Evolutionary conservation across 2,329 filamentous ascomycete genomes (phyloP).

Genomic region (Lasiodiplodia theobromae): DNA sequence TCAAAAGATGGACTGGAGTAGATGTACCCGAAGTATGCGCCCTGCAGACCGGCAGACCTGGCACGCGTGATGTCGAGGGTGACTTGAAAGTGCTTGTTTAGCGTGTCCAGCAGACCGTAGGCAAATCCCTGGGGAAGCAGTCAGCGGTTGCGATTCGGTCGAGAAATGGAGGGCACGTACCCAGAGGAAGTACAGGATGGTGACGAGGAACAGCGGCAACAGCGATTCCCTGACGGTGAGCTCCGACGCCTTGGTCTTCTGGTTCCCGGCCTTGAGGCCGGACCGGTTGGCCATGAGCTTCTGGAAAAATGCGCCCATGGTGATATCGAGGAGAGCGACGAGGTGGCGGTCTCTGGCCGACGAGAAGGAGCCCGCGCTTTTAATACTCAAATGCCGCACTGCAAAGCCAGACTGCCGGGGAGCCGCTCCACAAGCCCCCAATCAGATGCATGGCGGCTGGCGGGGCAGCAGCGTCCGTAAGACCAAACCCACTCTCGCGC

Average conservation of each 20-base stretch:
- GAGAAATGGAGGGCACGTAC: conserved; percentile 52
- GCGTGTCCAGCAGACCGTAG: conserved; percentile 64
- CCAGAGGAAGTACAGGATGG: conserved; percentile 71
- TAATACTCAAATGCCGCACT: conserved; percentile 6
- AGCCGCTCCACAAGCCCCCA: not conserved
- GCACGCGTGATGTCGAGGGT: conserved; percentile 53
- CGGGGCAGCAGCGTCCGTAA: not conserved
- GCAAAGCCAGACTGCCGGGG: not conserved
- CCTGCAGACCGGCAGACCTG: conserved; percentile 56
- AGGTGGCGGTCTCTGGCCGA: not conserved
- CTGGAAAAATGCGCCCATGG: conserved; percentile 21
- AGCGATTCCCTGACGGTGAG: conserved; percentile 72
- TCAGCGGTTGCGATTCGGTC: not conserved
- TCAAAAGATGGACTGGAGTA: not conserved
- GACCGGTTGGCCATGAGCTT: conserved; percentile 25
- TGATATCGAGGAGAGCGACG: not conserved
- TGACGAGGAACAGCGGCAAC: conserved; percentile 71
- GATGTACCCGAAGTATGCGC: conserved; percentile 55
- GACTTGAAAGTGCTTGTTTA: conserved; percentile 58
- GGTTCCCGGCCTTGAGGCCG: conserved; percentile 36
- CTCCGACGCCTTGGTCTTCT: conserved; percentile 63
- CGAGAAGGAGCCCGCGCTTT: not conserved
- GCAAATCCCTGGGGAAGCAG: conserved; percentile 54
- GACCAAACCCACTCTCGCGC: conserved; percentile 6
- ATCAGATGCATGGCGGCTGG: not conserved